These are phyloP conservation scores for Lecanicillium sp. DNA, from an alignment of 2,329 filamentous ascomycete genomes.

Conservation along the genomic window DNA sequence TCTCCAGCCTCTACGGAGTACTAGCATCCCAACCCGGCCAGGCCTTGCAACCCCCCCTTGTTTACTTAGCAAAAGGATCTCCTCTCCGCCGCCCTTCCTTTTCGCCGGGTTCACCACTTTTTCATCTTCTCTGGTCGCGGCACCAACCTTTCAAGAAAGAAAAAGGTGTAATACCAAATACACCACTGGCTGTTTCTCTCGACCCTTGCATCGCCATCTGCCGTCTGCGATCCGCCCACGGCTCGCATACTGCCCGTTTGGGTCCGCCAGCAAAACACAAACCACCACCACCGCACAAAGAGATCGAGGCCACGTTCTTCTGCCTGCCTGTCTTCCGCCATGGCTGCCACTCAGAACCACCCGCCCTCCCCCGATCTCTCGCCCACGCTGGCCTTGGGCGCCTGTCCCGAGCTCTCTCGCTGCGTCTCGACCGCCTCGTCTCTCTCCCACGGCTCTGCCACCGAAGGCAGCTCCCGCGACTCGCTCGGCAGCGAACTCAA, in stretches of 20 bases:
- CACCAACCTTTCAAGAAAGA: too few relatives aligned
- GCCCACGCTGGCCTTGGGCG: slow-evolving; percentile 57
- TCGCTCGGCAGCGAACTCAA: slow-evolving; percentile 52
- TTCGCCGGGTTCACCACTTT: neutral
- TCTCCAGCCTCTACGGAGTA: too few relatives aligned
- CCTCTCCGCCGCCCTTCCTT: neutral
- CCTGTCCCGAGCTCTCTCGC: slow-evolving; percentile 53
- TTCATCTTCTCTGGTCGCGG: too few relatives aligned
- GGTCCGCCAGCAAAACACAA: neutral
- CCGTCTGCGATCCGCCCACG: neutral
- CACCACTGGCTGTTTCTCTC: neutral
- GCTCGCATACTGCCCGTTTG: neutral
- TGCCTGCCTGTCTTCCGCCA: slow-evolving; percentile 15
- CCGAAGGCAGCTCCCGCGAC: slow-evolving; percentile 43
- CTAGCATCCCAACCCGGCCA: too few relatives aligned
- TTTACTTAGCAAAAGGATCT: neutral
- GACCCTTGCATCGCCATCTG: neutral
- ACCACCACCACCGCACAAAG: neutral
- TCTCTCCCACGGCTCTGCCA: slow-evolving; percentile 50
- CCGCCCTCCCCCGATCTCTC: slow-evolving; percentile 61
- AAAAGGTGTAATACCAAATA: too few relatives aligned
- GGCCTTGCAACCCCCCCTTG: slow-evolving; percentile 3
- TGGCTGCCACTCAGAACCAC: slow-evolving; percentile 27
- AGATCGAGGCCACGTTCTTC: neutral
- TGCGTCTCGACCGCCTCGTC: slow-evolving; percentile 59